Conservation (phyloP, 495 filamentous ascomycete species). For the Trichoderma reesei region DNA sequence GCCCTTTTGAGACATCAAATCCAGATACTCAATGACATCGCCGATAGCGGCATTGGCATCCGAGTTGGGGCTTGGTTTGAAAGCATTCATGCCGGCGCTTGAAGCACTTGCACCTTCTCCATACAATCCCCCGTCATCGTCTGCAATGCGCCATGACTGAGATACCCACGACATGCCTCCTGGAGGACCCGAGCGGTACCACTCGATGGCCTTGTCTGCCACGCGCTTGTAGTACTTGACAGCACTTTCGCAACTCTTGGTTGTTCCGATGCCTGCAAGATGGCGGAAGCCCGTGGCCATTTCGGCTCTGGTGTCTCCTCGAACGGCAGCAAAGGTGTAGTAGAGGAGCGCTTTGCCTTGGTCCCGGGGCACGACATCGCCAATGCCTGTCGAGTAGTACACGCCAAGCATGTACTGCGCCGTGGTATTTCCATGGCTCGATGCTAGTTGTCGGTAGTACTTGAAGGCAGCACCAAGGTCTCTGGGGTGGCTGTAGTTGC, state of each 20-base stretch:
- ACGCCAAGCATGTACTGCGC: constrained; percentile 94
- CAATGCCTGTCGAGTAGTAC: constrained; percentile 91
- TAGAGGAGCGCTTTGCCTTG: constrained; percentile 90
- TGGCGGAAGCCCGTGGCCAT: constrained; percentile 91
- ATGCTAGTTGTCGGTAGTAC: constrained; percentile 70
- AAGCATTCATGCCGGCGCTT: constrained; percentile 79
- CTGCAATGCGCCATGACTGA: constrained; percentile 71
- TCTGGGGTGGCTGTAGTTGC: constrained; percentile 81
- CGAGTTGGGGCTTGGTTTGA: constrained; percentile 56
- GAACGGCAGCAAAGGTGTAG: constrained; percentile 85
- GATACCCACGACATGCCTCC: constrained; percentile 70
- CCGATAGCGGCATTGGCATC: constrained; percentile 76
- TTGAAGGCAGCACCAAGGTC: constrained; percentile 75
- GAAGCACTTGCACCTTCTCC: constrained; percentile 88
- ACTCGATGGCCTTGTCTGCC: constrained; percentile 85
- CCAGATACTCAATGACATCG: constrained; percentile 89
- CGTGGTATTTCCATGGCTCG: constrained; percentile 72
- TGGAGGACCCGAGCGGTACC: constrained; percentile 79
- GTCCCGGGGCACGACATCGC: constrained; percentile 70
- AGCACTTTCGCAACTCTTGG: constrained; percentile 78
- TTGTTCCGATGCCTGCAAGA: constrained; percentile 72
- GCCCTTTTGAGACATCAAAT: constrained; percentile 87
- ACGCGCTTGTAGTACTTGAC: constrained; percentile 83
- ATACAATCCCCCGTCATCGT: constrained; percentile 87
- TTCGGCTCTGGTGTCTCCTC: constrained; percentile 73